Base-by-base conservation (phyloP, 2,329 filamentous ascomycete genomes). In the Aureobasidium leucospermi region DNA sequence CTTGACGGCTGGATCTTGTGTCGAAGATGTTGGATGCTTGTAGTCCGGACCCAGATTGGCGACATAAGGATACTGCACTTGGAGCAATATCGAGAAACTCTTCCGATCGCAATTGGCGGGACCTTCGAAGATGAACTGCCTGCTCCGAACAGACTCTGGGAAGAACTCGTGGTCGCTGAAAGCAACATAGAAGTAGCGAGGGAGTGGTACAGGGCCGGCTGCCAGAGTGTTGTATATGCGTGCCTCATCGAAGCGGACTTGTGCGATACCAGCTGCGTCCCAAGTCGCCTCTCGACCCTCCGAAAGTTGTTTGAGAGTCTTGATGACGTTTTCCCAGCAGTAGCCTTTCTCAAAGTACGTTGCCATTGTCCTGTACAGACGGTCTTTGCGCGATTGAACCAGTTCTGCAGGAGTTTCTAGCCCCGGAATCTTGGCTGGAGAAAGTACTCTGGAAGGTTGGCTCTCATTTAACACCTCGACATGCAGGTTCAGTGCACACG, bases 301-400 rank as follows among this genome's bases (percentile, higher is more conserved):
- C 49, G 92, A 89, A 55, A 99, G 84, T 73, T 99, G 93, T 70
- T 89, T 88, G 74, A 99, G 97, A 3, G 90, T 90, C 6, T 85
- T 82, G 43, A 99, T 76, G 1, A 92, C 93, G 71, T 89, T 89
- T 67, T 89, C 88, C 93, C 93, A 97, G 0, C 90, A 90, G 70
- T 90, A 87, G n/a, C 91, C 92, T 62, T 95, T 90, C 69, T 97
- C 93, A 64, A 94, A 96, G 70, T 93, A 82, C 72, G 92, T 91
- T 71, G 97, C 96, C 81, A 97, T 96, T 65, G 91, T 84, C 68
- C 96, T 95, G 74, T 95, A 96, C 52, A 97, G 82, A 39, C 85
- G 82, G 73, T 97, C 94, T 71, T 96, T 96, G 41, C 93, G 86
- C 67, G 97, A 93, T 67, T 97, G 97, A 1, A 89, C 85, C 0